Evolutionary conservation across 208 protist species (phyloP).

Genomic region (Tritrichomonas foetus): DNA sequence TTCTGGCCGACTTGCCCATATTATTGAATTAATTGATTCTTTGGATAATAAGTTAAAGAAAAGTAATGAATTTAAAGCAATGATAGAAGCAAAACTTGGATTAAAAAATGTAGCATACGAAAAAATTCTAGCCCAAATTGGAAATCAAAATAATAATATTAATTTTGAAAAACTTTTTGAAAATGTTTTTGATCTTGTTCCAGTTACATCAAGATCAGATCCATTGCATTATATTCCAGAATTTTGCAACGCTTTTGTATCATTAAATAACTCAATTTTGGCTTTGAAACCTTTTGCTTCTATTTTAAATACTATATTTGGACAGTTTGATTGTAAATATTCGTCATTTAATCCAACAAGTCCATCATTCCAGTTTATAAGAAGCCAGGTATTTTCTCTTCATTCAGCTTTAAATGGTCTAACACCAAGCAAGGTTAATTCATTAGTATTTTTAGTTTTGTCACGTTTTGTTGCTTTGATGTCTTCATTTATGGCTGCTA

Average conservation of each 20-base stretch:
- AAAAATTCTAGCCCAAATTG: too few relatives aligned
- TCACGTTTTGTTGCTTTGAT: neutral
- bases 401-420: neutral
- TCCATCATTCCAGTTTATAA: neutral
- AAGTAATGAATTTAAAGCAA: too few relatives aligned
- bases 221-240: neutral
- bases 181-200: neutral
- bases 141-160: too few relatives aligned
- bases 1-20: too few relatives aligned
- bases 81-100: too few relatives aligned
- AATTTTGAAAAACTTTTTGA: neutral
- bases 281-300: slow-evolving; percentile 13
- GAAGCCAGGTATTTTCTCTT: neutral
- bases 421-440: neutral
- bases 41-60: too few relatives aligned
- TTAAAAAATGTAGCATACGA: too few relatives aligned
- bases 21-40: too few relatives aligned
- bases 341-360: neutral
- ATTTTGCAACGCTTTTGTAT: neutral
- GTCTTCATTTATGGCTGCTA: neutral
- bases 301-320: neutral
- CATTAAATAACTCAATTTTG: neutral
- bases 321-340: neutral
- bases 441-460: neutral
- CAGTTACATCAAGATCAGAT: neutral